Evolutionary conservation across 768 basidiomycete species (phyloP).

Genomic region (Termitomyces sp.): DNA sequence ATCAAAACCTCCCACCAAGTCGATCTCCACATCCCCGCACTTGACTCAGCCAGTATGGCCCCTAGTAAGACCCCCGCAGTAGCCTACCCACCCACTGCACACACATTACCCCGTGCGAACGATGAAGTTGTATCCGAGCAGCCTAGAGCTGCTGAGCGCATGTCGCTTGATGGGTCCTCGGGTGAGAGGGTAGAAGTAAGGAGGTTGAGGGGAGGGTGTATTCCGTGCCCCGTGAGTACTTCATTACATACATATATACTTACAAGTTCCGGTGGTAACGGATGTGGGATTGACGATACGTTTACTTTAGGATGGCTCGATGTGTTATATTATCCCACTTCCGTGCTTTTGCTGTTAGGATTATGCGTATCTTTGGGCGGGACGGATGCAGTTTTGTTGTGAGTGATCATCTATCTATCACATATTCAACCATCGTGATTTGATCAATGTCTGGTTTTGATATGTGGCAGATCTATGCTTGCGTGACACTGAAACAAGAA

Average conservation of each 20-base stretch:
- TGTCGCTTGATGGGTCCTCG: not conserved
- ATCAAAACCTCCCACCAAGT: not conserved
- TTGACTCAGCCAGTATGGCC: not conserved
- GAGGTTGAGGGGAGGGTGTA: conserved; percentile 14
- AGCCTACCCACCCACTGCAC: not conserved
- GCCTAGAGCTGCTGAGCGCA: not conserved
- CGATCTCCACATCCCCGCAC: not conserved
- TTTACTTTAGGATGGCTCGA: conserved; percentile 6
- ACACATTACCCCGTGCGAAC: not conserved
- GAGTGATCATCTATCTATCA: not conserved
- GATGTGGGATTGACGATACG: not conserved
- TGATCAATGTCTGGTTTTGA: not conserved
- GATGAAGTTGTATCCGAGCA: not conserved
- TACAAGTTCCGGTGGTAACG: not conserved
- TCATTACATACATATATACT: too few species aligned
- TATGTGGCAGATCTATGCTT: not conserved
- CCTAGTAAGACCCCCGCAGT: not conserved
- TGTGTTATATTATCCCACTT: conserved; percentile 14
- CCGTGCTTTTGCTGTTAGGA: conserved; percentile 10
- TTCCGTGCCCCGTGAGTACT: conserved; percentile 13
- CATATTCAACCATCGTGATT: not conserved
- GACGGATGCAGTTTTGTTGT: not conserved
- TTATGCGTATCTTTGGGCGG: not conserved
- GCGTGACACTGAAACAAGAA: too few species aligned
- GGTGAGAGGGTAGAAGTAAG: conserved; percentile 3